Evolutionary conservation across 768 basidiomycete species (phyloP).

Genomic region (Boletus speciosus): DNA sequence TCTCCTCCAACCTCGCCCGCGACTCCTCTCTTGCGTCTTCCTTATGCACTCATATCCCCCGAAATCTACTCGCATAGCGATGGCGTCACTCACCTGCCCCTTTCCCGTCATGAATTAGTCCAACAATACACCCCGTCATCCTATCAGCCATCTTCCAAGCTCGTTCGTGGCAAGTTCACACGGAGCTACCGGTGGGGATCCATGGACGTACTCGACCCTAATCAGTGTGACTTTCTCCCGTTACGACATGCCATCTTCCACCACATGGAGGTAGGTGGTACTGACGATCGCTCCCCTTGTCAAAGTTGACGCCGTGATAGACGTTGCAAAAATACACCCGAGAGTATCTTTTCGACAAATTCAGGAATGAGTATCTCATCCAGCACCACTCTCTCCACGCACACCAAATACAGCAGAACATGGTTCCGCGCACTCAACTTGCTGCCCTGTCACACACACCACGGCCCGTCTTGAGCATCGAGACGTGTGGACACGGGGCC

Average conservation of each 20-base stretch:
- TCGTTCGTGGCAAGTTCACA: conserved; percentile 59
- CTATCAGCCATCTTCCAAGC: conserved; percentile 43
- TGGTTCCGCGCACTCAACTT: conserved; percentile 33
- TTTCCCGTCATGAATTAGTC: conserved; percentile 67
- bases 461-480: conserved; percentile 59
- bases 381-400: conserved; percentile 49
- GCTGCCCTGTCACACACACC: conserved; percentile 35
- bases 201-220: conserved; percentile 74
- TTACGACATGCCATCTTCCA: conserved; percentile 80
- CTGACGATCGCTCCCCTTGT: conserved; percentile 12
- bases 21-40: conserved; percentile 59
- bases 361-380: conserved; percentile 54
- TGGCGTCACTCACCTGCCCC: conserved; percentile 57
- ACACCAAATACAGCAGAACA: conserved; percentile 42
- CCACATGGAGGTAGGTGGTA: conserved; percentile 73
- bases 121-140: conserved; percentile 67
- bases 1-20: conserved; percentile 70
- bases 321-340: conserved; percentile 82
- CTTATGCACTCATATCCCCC: conserved; percentile 83
- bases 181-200: conserved; percentile 82
- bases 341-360: conserved; percentile 80
- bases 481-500: conserved; percentile 47
- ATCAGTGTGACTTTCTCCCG: conserved; percentile 76
- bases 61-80: conserved; percentile 84
- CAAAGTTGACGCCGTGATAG: conserved; percentile 38